Conservation (phyloP, 75 land plant species). For the Pinus taeda region DNA sequence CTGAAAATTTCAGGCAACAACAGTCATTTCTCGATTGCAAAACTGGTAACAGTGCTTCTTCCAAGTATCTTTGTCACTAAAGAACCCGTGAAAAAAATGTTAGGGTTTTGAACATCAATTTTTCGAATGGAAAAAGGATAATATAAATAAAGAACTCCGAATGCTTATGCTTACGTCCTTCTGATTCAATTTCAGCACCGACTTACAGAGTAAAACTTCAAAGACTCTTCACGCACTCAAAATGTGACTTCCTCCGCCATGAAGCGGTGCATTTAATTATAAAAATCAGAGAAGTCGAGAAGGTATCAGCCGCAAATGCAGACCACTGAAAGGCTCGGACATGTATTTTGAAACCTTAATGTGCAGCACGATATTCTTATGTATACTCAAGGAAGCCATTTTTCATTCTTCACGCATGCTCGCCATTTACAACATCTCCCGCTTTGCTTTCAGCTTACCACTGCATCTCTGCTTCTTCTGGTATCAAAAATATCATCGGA, state of each 20-base stretch:
- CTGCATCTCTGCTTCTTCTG: not conserved
- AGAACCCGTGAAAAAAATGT: too few species aligned
- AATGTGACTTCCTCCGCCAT: not conserved
- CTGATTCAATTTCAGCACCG: not conserved
- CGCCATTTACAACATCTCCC: not conserved
- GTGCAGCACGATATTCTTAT: not conserved
- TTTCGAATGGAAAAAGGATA: not conserved
- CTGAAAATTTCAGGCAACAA: not conserved
- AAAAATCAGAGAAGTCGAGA: not conserved
- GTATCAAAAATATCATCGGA: not conserved
- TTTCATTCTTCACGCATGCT: not conserved
- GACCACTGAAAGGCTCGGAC: not conserved
- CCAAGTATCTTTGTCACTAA: too few species aligned
- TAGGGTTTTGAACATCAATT: constrained; percentile 3
- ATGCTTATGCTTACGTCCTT: not conserved
- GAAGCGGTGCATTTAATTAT: not conserved
- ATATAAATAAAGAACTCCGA: not conserved
- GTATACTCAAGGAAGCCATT: not conserved
- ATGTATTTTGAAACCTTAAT: not conserved
- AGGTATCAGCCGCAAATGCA: too few species aligned
- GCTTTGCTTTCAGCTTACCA: not conserved
- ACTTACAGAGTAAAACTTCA: not conserved
- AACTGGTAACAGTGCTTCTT: not conserved
- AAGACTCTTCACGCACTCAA: not conserved
- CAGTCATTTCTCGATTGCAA: constrained; percentile 1